Evolutionary conservation across 2,329 filamentous ascomycete species (phyloP).

Genomic region (Aspergillus caelatus): DNA sequence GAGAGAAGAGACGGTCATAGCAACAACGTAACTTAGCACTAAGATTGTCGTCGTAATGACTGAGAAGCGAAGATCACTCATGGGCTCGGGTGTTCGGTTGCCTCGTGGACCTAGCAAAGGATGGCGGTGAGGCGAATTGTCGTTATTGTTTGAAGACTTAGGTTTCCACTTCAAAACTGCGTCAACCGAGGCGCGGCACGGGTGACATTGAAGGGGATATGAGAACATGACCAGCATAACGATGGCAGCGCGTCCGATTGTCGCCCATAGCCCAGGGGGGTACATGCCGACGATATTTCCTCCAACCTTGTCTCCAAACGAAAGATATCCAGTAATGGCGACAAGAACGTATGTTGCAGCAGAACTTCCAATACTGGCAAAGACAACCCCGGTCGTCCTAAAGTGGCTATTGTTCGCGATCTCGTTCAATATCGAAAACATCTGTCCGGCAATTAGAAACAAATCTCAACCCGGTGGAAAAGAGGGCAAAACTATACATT

Average conservation of each 20-base stretch:
- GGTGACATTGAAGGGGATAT: constrained; percentile 92
- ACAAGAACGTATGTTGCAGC: constrained; percentile 86
- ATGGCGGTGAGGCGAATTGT: constrained; percentile 47
- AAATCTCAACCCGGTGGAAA: background rate
- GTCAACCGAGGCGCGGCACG: constrained; percentile 91
- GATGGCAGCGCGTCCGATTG: constrained; percentile 91
- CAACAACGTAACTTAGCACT: constrained; percentile 79
- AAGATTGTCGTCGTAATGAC: constrained; percentile 85
- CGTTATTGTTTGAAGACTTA: constrained; percentile 39
- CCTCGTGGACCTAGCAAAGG: constrained; percentile 43
- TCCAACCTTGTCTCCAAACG: constrained; percentile 84
- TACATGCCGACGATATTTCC: constrained; percentile 97
- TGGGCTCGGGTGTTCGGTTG: constrained; percentile 58
- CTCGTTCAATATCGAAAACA: constrained; percentile 98
- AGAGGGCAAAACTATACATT: constrained; percentile 64
- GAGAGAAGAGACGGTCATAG: constrained; percentile 86
- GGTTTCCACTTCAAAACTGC: constrained; percentile 94
- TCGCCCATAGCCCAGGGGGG: constrained; percentile 75
- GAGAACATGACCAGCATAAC: constrained; percentile 96
- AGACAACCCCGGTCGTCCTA: constrained; percentile 77
- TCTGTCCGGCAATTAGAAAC: constrained; percentile 55
- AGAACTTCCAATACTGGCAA: constrained; percentile 84
- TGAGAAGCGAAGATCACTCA: constrained; percentile 87
- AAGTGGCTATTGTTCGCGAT: constrained; percentile 80
- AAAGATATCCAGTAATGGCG: constrained; percentile 92